Base-by-base conservation (phyloP, 805 yeast genomes). In the Ogataea pignaliae region DNA sequence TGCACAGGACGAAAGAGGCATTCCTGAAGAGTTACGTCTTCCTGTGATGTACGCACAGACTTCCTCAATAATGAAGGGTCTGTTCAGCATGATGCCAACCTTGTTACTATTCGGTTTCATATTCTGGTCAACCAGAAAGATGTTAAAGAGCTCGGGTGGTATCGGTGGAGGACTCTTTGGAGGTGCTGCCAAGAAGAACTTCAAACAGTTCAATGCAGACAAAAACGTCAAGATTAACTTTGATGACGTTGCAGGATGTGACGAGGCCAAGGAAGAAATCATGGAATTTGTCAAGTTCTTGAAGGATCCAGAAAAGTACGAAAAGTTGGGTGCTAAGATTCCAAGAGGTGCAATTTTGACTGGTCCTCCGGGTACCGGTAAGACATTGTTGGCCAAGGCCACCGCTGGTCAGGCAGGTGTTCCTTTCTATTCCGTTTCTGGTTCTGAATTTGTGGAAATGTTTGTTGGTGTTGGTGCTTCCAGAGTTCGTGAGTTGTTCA, bases 351-450 rank as follows among this genome's bases (percentile, higher is more conserved):
- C 97, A 7, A 86, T 89, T 52, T 69, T 89, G 40, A 84, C 95
- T 11, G 97, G 97, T 53, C 95, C 96, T 14, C 97, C 97, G 36
- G 97, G 97, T 72, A 89, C 97, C 3, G 97, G 97, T 79, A 89
- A 89, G 65, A 89, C 97, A 0, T 68, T 89, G 50, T 69, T 89
- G 44, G 97, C 97, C 18, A 88, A 86, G 64, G 97, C 97, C 11
- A 89, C 97, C 21, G 97, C 97, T 2, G 97, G 97, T 55, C 97
- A 89, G 64, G 96, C 97, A 2, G 93, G 88, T 40, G 97, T 89
- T 41, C 96, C 97, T 21, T 89, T 89, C 63, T 81, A 81, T 52
- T 83, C 93, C 17, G 96, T 89, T 7, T 85, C 95, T 1, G 97
- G 96, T 56, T 88, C 96, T 12, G 97, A 89, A 63, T 89, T 89